Conservation (phyloP, 495 filamentous ascomycete genomes). For the Stereocaulon alpinum region DNA sequence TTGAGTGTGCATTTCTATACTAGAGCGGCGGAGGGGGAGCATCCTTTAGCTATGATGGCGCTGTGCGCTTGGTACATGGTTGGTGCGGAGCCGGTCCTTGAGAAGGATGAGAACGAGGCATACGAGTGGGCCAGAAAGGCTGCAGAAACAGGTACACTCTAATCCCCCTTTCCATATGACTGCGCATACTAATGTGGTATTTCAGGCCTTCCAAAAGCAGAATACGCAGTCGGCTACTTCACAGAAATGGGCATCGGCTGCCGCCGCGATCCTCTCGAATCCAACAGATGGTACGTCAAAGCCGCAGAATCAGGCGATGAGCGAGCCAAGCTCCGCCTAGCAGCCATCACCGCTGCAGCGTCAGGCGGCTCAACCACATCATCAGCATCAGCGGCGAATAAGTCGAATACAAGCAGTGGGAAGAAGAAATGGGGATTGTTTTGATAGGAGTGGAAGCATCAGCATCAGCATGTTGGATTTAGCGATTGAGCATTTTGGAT, state of each 20-base stretch:
- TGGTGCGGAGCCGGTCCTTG: slow-evolving; percentile 82
- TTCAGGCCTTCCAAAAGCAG: slow-evolving; percentile 76
- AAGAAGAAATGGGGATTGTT: slow-evolving; percentile 20
- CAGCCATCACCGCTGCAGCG: slow-evolving; percentile 75
- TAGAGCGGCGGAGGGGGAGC: slow-evolving; percentile 70
- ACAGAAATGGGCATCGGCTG: slow-evolving; percentile 97
- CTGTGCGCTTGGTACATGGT: slow-evolving; percentile 98
- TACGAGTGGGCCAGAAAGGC: slow-evolving; percentile 91
- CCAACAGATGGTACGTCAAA: slow-evolving; percentile 97
- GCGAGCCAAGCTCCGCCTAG: slow-evolving; percentile 73
- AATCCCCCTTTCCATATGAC: neutral
- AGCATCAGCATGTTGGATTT: neutral
- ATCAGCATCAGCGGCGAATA: slow-evolving; percentile 16
- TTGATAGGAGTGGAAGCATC: neutral
- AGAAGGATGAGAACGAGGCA: slow-evolving; percentile 91
- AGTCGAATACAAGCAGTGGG: slow-evolving; percentile 11
- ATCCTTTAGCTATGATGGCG: slow-evolving; percentile 94
- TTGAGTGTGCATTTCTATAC: slow-evolving; percentile 97
- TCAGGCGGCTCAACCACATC: slow-evolving; percentile 49
- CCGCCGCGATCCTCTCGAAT: slow-evolving; percentile 82
- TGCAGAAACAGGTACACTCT: slow-evolving; percentile 64
- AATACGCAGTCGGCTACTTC: slow-evolving; percentile 95
- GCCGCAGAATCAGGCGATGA: slow-evolving; percentile 89
- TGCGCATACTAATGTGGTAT: neutral
- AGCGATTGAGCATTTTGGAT: neutral